Evolutionary conservation across 352 stramenopile species (phyloP).

Genomic region (Paralagenidium karlingii): DNA sequence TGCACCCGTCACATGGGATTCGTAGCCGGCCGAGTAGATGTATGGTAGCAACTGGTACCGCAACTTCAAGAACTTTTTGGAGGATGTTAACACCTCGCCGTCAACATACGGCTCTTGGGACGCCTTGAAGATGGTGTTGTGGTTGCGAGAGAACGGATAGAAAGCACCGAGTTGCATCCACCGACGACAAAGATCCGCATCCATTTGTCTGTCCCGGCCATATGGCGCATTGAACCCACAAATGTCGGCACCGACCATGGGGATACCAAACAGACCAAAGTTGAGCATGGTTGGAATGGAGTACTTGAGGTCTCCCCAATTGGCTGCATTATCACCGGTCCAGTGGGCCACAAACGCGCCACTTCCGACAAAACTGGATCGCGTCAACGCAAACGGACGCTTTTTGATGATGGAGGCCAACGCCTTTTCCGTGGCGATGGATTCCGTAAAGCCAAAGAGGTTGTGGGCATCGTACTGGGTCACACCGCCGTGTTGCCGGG

Average conservation of each 20-base stretch:
- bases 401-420: slow-evolving; percentile 38
- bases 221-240: slow-evolving; percentile 59
- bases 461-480: slow-evolving; percentile 75
- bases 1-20: slow-evolving; percentile 21
- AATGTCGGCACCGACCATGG: slow-evolving; percentile 74
- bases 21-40: slow-evolving; percentile 63
- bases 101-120: slow-evolving; percentile 60
- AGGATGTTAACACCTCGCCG: slow-evolving; percentile 24
- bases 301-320: slow-evolving; percentile 64
- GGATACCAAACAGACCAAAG: slow-evolving; percentile 70
- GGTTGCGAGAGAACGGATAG: slow-evolving; percentile 72
- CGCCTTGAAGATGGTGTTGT: slow-evolving; percentile 46
- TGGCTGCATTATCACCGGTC: slow-evolving; percentile 68
- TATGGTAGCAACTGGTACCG: slow-evolving; percentile 71
- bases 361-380: slow-evolving; percentile 53
- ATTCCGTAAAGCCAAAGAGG: slow-evolving; percentile 65
- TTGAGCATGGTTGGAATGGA: slow-evolving; percentile 55
- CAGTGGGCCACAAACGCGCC: slow-evolving; percentile 54
- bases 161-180: slow-evolving; percentile 66
- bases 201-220: too few relatives aligned
- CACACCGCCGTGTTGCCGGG: slow-evolving; percentile 30
- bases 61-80: slow-evolving; percentile 45
- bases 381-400: slow-evolving; percentile 54
- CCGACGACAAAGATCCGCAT: slow-evolving; percentile 52
- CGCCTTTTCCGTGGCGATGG: slow-evolving; percentile 39